Evolutionary conservation across 2,329 filamentous ascomycete genomes (phyloP), one percentile per base, ranked within the genome.

Genomic region (Didymella lethalis): DNA sequence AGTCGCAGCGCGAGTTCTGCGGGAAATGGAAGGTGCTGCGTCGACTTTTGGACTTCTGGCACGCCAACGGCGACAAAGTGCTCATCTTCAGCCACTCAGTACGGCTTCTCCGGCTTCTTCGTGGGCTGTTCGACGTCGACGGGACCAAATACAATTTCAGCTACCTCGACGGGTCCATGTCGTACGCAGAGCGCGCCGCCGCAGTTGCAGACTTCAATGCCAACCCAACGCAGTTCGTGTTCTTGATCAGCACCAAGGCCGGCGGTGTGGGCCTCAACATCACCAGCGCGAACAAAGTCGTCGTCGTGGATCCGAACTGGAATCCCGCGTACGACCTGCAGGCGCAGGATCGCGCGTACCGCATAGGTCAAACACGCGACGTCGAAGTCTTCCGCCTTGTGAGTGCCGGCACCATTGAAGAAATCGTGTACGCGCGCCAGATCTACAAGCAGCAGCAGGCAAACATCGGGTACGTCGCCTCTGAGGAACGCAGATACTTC

Each of bases 391-490:
- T 97, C 75, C 88, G 95, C 4, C 85, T 99, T 1, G 88, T 99
- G 18, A 94, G 91, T 2, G 88, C 91, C 1, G 95, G 95, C 0
- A 98, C 95, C 0, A 92, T 99, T 16, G 95, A 99, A 73, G 95
- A 99, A 76, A 95, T 97, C 53, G 92, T 98, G 7, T 99, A 99
- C 70, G 95, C 94, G 0, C 86, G 95, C 7, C 95, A 99, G 71
- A 95, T 99, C 38, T 99, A 99, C 83, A 99, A 99, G 77, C 95
- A 99, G 73, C 95, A 99, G 71, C 95, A 98, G 79, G 94, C 95
- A 26, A 98, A 97, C 71, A 98, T 99, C 58, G 95, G 92, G 0
- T 98, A 99, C 77, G 96, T 89, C 32, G 95, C 95, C 0, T 96
- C 92, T 0, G 90, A 89, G 5, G 95, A 99, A 77, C 88, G 95